Evolutionary conservation across 768 basidiomycete species (phyloP).

Genomic region (Pleurotus ostreatus): DNA sequence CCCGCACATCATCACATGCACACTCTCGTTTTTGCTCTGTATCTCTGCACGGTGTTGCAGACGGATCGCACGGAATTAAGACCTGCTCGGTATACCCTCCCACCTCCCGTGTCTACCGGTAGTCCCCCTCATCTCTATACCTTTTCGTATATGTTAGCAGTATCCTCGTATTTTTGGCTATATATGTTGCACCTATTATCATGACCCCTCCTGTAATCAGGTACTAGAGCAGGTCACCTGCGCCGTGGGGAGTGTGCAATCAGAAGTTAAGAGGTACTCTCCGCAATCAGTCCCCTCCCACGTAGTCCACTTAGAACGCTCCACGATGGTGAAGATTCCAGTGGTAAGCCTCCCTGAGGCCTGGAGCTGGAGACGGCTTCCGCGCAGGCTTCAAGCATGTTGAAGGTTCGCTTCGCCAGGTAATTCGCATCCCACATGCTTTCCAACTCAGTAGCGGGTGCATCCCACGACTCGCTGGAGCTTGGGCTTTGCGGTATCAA

Average conservation of each 20-base stretch:
- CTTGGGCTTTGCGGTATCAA: slow-evolving; percentile 19
- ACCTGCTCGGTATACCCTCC: slow-evolving; percentile 6
- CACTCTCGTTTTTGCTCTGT: slow-evolving; percentile 5
- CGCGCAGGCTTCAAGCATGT: too few species aligned
- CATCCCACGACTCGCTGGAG: slow-evolving; percentile 14
- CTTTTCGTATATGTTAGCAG: slow-evolving; percentile 2
- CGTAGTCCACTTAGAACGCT: too few species aligned
- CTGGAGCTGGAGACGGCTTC: too few species aligned
- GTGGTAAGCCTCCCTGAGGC: too few species aligned
- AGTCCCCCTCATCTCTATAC: slow-evolving; percentile 6
- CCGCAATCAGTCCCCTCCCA: too few species aligned
- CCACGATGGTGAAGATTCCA: too few species aligned
- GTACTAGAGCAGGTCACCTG: neutral
- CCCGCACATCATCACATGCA: neutral
- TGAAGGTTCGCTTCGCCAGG: too few species aligned
- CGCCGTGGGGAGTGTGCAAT: too few species aligned
- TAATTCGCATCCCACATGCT: too few species aligned
- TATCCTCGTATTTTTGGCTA: slow-evolving; percentile 8
- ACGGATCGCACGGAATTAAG: slow-evolving; percentile 5
- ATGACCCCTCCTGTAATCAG: neutral
- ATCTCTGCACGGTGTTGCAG: slow-evolving; percentile 5
- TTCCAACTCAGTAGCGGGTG: too few species aligned
- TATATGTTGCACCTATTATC: slow-evolving; percentile 7
- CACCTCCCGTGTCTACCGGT: neutral
- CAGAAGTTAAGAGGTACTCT: too few species aligned